These are phyloP conservation scores for Trypanosoma vivax DNA, from an alignment of 208 protist species.

Conservation along the genomic window DNA sequence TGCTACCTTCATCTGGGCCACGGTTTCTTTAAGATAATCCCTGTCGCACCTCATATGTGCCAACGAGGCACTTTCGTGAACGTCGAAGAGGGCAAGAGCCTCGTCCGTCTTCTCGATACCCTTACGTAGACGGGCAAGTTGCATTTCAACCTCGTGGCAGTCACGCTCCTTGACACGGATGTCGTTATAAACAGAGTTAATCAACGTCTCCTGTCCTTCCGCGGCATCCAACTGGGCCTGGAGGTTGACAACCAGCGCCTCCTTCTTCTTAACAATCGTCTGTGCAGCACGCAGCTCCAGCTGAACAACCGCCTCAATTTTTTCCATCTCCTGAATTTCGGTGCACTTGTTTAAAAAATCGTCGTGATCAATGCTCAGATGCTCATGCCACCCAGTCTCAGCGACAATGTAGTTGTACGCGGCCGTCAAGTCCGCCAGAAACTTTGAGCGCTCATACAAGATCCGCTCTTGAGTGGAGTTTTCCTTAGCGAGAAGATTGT, in stretches of 20 bases:
- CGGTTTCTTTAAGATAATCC: conserved; percentile 62
- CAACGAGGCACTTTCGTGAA: conserved; percentile 32
- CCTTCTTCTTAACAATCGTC: conserved; percentile 64
- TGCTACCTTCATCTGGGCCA: conserved; percentile 53
- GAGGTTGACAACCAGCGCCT: conserved; percentile 43
- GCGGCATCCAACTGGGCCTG: conserved; percentile 29
- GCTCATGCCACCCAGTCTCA: conserved; percentile 67
- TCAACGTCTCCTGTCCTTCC: conserved; percentile 34
- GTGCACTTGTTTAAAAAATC: conserved; percentile 21
- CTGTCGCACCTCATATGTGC: conserved; percentile 69
- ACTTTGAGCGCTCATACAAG: conserved; percentile 44
- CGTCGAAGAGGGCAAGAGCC: conserved; percentile 35
- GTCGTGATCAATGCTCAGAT: conserved; percentile 32
- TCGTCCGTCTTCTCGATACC: conserved; percentile 34
- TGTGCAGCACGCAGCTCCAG: conserved; percentile 54
- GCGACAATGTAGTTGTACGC: conserved; percentile 39
- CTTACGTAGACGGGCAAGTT: conserved; percentile 46
- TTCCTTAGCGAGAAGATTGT: conserved; percentile 66
- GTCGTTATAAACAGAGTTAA: conserved; percentile 68
- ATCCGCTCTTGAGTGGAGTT: conserved; percentile 60
- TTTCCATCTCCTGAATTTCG: conserved; percentile 56
- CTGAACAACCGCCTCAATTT: conserved; percentile 43
- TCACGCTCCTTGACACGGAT: conserved; percentile 66
- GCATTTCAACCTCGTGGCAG: conserved; percentile 47
- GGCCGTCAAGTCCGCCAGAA: conserved; percentile 33